These are phyloP conservation scores for Lunularia cruciata DNA, from an alignment of 225 moss, liverwort and hornwort species.

Conservation along the genomic window DNA sequence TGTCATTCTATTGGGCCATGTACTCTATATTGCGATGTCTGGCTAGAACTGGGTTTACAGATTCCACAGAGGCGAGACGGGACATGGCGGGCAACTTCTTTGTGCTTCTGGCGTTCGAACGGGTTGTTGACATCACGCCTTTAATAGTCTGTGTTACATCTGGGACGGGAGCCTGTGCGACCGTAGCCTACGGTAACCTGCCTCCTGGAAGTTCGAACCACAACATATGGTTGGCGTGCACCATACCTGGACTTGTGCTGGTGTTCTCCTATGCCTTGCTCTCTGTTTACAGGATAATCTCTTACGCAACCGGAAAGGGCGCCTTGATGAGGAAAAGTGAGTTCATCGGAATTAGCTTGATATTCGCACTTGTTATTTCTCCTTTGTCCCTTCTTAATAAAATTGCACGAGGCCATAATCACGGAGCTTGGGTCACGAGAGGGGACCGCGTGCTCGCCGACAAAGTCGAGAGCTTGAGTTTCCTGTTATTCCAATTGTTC, in stretches of 20 bases:
- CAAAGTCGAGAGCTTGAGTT: no score
- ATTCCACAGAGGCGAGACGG: neutral
- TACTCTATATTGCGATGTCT: neutral
- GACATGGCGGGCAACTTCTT: neutral
- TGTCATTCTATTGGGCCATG: neutral
- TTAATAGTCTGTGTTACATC: neutral
- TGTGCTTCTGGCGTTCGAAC: neutral
- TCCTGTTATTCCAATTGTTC: no score
- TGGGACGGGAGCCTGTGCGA: neutral
- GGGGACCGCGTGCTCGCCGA: no score
- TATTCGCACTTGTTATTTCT: no score
- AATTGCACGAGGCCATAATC: no score
- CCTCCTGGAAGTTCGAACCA: neutral
- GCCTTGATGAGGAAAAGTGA: no score
- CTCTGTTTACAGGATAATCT: no score
- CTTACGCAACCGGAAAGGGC: no score
- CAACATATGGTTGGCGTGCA: neutral
- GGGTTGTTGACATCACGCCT: neutral
- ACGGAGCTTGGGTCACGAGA: no score
- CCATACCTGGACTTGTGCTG: neutral
- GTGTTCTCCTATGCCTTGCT: no score
- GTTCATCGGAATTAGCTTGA: no score
- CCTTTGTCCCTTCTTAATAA: no score
- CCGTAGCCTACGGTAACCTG: neutral
- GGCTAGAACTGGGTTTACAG: neutral